phyloP scores from a whole-genome alignment of 768 basidiomycete genomes.

The Hebeloma cylindrosporum region DNA sequence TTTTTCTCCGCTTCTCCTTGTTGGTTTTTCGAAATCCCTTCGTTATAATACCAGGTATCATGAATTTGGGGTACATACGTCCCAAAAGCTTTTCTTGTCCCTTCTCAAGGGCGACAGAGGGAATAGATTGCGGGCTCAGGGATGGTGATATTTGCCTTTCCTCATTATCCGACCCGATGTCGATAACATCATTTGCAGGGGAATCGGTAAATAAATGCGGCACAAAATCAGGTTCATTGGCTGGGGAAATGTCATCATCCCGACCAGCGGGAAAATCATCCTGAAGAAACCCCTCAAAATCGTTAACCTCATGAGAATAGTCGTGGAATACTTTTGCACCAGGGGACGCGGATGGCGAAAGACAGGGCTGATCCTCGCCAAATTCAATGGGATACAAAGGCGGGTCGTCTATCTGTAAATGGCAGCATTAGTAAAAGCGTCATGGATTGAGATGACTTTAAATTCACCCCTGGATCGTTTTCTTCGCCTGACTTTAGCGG shows the following conservation, averaged over 20 bases:
- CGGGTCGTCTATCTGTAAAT: no score
- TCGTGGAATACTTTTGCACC: slow-evolving; percentile 6
- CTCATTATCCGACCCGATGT: neutral
- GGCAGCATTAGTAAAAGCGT: no score
- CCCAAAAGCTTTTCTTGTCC: neutral
- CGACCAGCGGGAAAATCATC: neutral
- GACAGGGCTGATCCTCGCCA: neutral
- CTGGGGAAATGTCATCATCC: neutral
- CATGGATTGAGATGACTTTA: no score
- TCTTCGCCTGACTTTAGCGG: no score
- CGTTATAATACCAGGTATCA: no score
- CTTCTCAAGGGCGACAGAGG: slow-evolving; percentile 4
- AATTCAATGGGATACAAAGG: no score
- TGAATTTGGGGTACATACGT: slow-evolving; percentile 9
- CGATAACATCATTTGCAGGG: neutral
- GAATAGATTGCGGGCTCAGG: neutral
- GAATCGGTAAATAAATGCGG: neutral
- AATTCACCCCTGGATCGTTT: no score
- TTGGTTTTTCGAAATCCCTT: no score
- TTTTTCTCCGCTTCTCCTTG: slow-evolving; percentile 8
- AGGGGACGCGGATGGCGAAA: slow-evolving; percentile 1
- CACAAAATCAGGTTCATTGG: neutral
- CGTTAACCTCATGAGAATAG: slow-evolving; percentile 13
- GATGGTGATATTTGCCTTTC: neutral
- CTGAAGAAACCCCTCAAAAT: slow-evolving; percentile 8